Percentiles rank a stretch among this genome's conserved stretches.
These are phyloP conservation scores for Pleurotus giganteus DNA, from an alignment of 768 basidiomycete species.

Conservation along the genomic window DNA sequence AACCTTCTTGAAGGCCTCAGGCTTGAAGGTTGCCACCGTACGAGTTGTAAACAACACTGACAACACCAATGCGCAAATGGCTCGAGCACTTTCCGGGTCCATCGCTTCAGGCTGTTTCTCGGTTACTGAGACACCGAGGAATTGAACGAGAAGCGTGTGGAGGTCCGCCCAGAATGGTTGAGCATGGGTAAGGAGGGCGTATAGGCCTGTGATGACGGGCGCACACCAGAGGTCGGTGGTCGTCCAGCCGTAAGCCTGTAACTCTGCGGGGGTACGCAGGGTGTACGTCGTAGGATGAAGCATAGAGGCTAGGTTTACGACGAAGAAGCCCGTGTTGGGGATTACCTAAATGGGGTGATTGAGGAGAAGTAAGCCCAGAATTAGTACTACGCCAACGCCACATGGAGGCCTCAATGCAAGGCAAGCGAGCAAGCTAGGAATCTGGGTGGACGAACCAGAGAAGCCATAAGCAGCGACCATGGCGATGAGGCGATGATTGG, in stretches of 20 bases:
- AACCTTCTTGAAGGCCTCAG: slow-evolving; percentile 1
- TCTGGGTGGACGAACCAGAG: slow-evolving; percentile 49
- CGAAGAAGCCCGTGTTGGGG: slow-evolving; percentile 81
- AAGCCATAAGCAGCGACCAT: slow-evolving; percentile 72
- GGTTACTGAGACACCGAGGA: slow-evolving; percentile 34
- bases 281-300: slow-evolving; percentile 68
- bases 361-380: neutral
- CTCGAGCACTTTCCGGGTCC: slow-evolving; percentile 37
- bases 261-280: slow-evolving; percentile 75
- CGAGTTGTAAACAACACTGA: slow-evolving; percentile 59
- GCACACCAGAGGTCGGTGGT: slow-evolving; percentile 86
- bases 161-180: slow-evolving; percentile 80
- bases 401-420: neutral
- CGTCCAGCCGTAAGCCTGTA: slow-evolving; percentile 83
- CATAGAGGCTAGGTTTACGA: slow-evolving; percentile 72
- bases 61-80: slow-evolving; percentile 67
- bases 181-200: slow-evolving; percentile 80
- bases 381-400: no score
- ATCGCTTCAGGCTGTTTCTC: no score
- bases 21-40: slow-evolving; percentile 61
- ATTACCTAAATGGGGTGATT: slow-evolving; percentile 42
- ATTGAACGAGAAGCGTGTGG: slow-evolving; percentile 45
- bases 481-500: slow-evolving; percentile 60
- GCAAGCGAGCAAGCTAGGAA: neutral
- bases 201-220: slow-evolving; percentile 71